These are phyloP conservation scores for Teunomyces aglyptinius DNA, from an alignment of 805 yeast genomes.

Conservation along the genomic window DNA sequence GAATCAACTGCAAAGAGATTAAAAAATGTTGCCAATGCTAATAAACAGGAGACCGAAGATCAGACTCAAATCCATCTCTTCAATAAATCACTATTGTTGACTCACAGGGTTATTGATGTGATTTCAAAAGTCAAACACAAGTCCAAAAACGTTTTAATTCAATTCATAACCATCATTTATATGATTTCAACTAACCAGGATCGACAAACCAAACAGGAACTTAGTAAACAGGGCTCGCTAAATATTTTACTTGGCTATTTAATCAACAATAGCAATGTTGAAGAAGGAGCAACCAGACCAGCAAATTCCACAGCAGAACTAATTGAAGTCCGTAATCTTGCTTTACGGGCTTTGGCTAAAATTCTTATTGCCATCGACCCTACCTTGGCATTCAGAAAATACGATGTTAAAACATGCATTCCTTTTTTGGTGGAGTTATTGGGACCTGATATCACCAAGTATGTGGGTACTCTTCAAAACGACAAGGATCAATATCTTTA, in stretches of 20 bases:
- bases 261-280: slow-evolving; percentile 24
- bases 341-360: slow-evolving; percentile 44
- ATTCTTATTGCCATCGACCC: slow-evolving; percentile 47
- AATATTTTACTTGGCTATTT: slow-evolving; percentile 39
- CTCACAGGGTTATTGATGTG: slow-evolving; percentile 21
- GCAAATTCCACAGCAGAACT: slow-evolving; percentile 10
- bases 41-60: slow-evolving; percentile 19
- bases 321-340: slow-evolving; percentile 26
- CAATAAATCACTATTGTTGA: slow-evolving; percentile 25
- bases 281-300: slow-evolving; percentile 19
- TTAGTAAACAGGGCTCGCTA: slow-evolving; percentile 48
- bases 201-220: slow-evolving; percentile 25
- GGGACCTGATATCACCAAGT: slow-evolving; percentile 30
- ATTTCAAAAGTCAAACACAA: slow-evolving; percentile 18
- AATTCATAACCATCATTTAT: slow-evolving; percentile 32
- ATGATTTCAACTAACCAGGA: slow-evolving; percentile 31
- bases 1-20: slow-evolving; percentile 4
- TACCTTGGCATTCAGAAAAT: slow-evolving; percentile 35
- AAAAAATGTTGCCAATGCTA: slow-evolving; percentile 9
- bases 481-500: slow-evolving; percentile 18
- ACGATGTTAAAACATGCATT: slow-evolving; percentile 39
- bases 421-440: slow-evolving; percentile 50
- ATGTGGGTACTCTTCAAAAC: slow-evolving; percentile 10
- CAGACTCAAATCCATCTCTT: slow-evolving; percentile 28
- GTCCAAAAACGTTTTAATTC: slow-evolving; percentile 14